Conservation (phyloP, 2,329 filamentous ascomycete genomes). For the Daldinia sp. region DNA sequence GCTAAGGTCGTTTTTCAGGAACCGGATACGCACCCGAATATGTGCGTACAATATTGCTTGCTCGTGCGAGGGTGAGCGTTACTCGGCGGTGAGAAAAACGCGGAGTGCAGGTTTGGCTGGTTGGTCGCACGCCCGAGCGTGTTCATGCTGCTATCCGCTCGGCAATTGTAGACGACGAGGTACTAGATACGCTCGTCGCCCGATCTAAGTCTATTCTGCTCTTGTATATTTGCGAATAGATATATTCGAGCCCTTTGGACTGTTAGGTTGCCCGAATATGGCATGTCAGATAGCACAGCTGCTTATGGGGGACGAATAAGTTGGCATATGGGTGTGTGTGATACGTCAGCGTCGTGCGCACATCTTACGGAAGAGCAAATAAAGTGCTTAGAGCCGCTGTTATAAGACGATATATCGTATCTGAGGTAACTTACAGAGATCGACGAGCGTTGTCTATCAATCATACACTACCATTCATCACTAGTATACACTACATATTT, state of each 20-base stretch:
- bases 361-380: background rate
- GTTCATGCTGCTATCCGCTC: constrained; percentile 24
- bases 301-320: background rate
- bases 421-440: background rate
- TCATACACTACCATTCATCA: background rate
- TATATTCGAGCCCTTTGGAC: background rate
- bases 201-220: too few relatives aligned
- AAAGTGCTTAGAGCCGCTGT: background rate
- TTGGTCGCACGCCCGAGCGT: constrained; percentile 12
- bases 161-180: constrained; percentile 6
- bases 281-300: background rate
- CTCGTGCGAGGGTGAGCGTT: background rate
- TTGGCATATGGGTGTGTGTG: too few relatives aligned
- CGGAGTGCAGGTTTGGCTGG: constrained; percentile 26
- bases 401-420: background rate
- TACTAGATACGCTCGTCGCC: too few relatives aligned
- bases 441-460: background rate
- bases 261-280: background rate
- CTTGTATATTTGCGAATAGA: too few relatives aligned
- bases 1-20: too few relatives aligned
- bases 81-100: constrained; percentile 4
- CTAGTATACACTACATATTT: background rate
- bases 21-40: background rate
- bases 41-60: background rate
- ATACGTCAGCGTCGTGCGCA: too few relatives aligned